Conservation (phyloP, 2,329 filamentous ascomycete genomes). For the Ophiostoma piceae region DNA sequence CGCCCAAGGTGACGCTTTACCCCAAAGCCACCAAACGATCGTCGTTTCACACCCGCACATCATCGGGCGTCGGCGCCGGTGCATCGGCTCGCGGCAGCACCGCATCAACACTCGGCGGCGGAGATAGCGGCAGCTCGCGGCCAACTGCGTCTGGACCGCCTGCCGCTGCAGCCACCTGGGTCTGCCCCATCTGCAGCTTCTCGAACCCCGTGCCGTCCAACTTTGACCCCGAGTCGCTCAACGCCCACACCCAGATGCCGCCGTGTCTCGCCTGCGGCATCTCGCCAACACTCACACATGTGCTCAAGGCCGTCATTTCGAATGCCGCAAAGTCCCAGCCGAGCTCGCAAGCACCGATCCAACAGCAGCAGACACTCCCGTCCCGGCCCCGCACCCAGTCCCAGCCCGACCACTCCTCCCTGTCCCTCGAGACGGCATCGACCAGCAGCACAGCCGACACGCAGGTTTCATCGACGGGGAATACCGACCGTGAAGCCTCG, state of each 20-base stretch:
- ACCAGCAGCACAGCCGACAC: constrained; percentile 15
- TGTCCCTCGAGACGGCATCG: neutral
- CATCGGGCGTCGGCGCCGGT: constrained; percentile 41
- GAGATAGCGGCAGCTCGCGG: constrained; percentile 40
- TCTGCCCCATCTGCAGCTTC: constrained; percentile 93
- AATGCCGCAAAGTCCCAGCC: constrained; percentile 56
- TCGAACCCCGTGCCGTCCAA: constrained; percentile 90
- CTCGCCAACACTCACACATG: constrained; percentile 74
- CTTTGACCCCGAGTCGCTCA: constrained; percentile 81
- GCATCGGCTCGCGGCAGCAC: constrained; percentile 44
- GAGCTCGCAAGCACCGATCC: constrained; percentile 22
- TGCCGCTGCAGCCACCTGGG: constrained; percentile 67
- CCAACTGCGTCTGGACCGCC: constrained; percentile 44
- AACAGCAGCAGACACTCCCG: neutral
- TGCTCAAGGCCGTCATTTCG: constrained; percentile 81
- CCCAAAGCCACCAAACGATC: constrained; percentile 57
- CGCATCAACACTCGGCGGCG: constrained; percentile 44
- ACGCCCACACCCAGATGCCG: constrained; percentile 70
- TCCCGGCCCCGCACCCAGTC: constrained; percentile 37
- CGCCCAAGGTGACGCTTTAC: constrained; percentile 82
- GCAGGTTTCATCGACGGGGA: constrained; percentile 28
- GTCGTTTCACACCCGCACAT: constrained; percentile 43
- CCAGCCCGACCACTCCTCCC: constrained; percentile 9
- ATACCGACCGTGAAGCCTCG: constrained; percentile 34
- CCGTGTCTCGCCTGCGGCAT: constrained; percentile 92